Evolutionary conservation across 1,284 basidiomycete species (phyloP), one percentile per base, ranked within the genome.

Genomic region (Golubevia sp.): DNA sequence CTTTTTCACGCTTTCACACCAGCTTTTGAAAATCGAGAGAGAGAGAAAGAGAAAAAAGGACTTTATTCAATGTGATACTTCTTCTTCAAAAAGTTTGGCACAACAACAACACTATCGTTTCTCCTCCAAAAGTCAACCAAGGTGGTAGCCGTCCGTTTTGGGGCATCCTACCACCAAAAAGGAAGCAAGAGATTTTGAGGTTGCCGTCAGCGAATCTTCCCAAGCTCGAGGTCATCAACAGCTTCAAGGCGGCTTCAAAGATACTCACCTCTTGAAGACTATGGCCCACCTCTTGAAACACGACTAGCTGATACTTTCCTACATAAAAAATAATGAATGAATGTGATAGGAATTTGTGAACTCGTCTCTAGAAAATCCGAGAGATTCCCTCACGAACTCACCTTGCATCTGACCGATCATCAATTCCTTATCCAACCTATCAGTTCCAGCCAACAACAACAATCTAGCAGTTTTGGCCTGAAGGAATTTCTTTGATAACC

Each of bases 391-490:
- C n/a, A 23, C 48, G n/a, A 20, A 20, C 64, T 53, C 24, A 66
- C 77, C 79, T 66, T 85, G 85, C 96, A 99, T 98, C 84, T 99
- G 96, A 0, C 94, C 97, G 56, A 99, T 95, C 91, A 97, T 97
- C 49, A 99, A 87, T 70, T 93, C 90, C 71, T 89, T 91, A 82
- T 99, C 97, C 1, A 99, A 88, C 6, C 94, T 87, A 75, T 99
- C 96, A 7, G 94, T 91, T 0, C 95, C 95, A 0, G 97, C 96
- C 11, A 99, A 87, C 2, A 98, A 88, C 27, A 99, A 88, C 26
- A 99, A 84, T 15, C 94, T 89, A 0, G 94, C 94, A 0, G 92
- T 89, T 18, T 90, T 88, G 0, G 90, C 88, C 0, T 87, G 83
- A 2, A 98, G 86, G 84, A 99, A 99, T 24, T 88, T 87, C 20